Evolutionary conservation across 108 stramenopile species (phyloP).

Genomic region (Skeletonema menzelii): DNA sequence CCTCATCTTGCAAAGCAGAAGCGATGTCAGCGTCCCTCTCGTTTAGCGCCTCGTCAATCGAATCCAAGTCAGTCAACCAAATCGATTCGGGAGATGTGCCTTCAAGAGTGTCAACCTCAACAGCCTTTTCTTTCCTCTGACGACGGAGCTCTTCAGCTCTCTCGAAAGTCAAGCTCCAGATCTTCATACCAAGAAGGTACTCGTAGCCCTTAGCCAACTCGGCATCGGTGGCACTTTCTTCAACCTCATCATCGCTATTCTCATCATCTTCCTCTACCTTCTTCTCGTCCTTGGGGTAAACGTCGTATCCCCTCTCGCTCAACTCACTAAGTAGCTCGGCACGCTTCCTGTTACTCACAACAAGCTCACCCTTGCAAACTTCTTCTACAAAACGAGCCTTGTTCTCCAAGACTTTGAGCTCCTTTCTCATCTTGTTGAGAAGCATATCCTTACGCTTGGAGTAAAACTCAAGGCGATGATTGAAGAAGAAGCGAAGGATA

Average conservation of each 20-base stretch:
- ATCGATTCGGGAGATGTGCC: conserved; percentile 82
- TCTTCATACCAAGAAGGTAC: conserved; percentile 98
- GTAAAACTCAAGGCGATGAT: conserved; percentile 87
- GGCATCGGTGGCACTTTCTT: conserved; percentile 55
- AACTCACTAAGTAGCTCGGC: conserved; percentile 88
- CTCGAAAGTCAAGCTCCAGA: conserved; percentile 98
- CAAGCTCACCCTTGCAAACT: conserved; percentile 91
- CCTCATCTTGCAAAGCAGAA: conserved; percentile 66
- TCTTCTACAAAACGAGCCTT: conserved; percentile 97
- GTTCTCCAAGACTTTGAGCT: conserved; percentile 89
- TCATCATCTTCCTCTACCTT: conserved; percentile 38
- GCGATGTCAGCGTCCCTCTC: conserved; percentile 67
- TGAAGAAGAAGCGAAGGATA: conserved; percentile 89
- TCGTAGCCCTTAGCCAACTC: conserved; percentile 95
- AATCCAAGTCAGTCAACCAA: conserved; percentile 94
- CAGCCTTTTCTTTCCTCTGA: conserved; percentile 83
- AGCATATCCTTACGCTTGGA: conserved; percentile 85
- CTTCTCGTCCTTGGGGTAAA: conserved; percentile 62
- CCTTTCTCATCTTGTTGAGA: conserved; percentile 64
- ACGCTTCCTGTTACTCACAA: conserved; percentile 94
- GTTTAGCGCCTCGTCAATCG: conserved; percentile 89
- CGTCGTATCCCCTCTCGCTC: conserved; percentile 82
- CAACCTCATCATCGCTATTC: conserved; percentile 54
- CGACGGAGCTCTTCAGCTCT: conserved; percentile 88
- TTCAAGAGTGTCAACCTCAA: conserved; percentile 78